Percentiles rank a stretch among this genome's conserved stretches.
These are phyloP conservation scores for Ceratocystis papillata DNA, from an alignment of 2,329 filamentous ascomycete species.

Conservation along the genomic window DNA sequence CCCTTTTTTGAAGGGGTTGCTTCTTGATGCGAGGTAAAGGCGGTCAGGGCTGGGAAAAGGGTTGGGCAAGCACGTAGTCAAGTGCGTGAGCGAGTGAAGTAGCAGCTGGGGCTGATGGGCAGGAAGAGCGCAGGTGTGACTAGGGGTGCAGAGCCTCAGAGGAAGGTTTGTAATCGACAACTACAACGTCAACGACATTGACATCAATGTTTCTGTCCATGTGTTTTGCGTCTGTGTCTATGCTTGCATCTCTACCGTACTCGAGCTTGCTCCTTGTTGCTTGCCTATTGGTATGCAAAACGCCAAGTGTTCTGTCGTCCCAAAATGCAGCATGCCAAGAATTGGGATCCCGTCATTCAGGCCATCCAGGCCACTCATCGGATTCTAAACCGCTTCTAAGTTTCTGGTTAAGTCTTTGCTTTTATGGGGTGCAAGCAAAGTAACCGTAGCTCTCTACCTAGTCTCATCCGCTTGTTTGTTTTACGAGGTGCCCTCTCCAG, in stretches of 20 bases:
- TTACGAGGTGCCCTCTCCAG: too few species aligned
- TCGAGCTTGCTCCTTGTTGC: not conserved
- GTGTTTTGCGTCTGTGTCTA: too few species aligned
- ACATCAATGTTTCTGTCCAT: too few species aligned
- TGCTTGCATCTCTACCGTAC: too few species aligned
- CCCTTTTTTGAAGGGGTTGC: not conserved
- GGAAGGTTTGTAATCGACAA: too few species aligned
- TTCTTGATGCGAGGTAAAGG: not conserved
- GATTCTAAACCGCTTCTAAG: slow-evolving; percentile 8
- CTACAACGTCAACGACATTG: too few species aligned
- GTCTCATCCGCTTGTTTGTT: too few species aligned
- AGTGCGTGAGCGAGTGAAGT: too few species aligned
- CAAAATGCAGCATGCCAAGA: slow-evolving; percentile 10
- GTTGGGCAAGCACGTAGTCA: too few species aligned
- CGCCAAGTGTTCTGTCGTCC: slow-evolving; percentile 13
- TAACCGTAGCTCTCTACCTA: too few species aligned
- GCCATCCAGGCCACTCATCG: too few species aligned
- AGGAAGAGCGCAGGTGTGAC: not conserved
- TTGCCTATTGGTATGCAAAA: not conserved
- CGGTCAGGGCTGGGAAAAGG: not conserved
- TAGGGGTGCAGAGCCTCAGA: too few species aligned
- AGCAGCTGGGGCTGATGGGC: not conserved
- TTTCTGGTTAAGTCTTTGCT: not conserved
- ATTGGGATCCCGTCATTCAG: slow-evolving; percentile 8
- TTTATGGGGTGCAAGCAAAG: not conserved